Conservation (phyloP, 371 early-diverging fungal species). For the Encephalitozoon cuniculi region DNA sequence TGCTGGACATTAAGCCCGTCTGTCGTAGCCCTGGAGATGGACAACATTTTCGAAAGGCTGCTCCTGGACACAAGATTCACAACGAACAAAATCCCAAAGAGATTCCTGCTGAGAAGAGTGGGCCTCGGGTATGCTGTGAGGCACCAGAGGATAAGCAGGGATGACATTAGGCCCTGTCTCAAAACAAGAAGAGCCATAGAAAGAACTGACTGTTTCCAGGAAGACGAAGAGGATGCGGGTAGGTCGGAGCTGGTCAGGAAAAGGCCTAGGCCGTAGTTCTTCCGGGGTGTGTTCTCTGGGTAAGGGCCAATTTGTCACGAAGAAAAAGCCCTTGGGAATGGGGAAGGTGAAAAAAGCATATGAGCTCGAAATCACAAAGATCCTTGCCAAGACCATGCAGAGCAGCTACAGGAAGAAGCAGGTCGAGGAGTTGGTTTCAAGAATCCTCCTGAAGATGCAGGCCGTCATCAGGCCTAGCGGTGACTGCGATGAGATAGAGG, state of each 20-base stretch:
- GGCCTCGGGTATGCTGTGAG: slow-evolving; percentile 34
- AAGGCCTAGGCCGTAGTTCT: background rate
- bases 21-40: background rate
- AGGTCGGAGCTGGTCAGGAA: background rate
- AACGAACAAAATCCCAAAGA: slow-evolving; percentile 3
- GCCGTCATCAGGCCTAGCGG: background rate
- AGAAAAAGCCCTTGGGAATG: background rate
- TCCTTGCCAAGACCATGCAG: slow-evolving; percentile 45
- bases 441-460: slow-evolving; percentile 27
- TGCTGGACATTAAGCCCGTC: background rate
- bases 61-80: slow-evolving; percentile 12
- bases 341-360: background rate
- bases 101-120: slow-evolving; percentile 16
- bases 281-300: too few species aligned
- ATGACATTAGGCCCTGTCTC: background rate
- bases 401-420: slow-evolving; percentile 43
- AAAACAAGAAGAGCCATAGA: background rate
- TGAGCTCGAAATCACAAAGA: slow-evolving; percentile 40
- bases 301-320: background rate
- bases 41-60: background rate
- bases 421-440: slow-evolving; percentile 23
- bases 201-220: background rate
- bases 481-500: background rate
- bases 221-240: background rate
- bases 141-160: background rate